These are phyloP conservation scores for Dissoconium aciculare DNA, from an alignment of 2,329 filamentous ascomycete species.

Conservation along the genomic window DNA sequence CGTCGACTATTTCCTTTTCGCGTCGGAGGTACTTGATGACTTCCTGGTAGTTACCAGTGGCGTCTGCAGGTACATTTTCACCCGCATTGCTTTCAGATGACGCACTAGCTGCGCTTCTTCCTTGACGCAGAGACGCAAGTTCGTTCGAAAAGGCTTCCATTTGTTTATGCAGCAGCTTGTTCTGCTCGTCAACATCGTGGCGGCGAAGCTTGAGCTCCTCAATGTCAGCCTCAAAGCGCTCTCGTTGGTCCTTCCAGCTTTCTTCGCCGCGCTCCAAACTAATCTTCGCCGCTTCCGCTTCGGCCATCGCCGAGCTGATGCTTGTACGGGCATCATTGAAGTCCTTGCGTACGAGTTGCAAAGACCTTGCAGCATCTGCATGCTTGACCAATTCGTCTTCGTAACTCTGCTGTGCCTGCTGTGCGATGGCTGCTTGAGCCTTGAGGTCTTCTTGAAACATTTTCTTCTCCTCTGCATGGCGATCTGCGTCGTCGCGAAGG, in stretches of 20 bases:
- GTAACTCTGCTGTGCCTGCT: conserved; percentile 86
- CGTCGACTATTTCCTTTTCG: conserved; percentile 94
- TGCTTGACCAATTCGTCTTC: conserved; percentile 90
- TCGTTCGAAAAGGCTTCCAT: conserved; percentile 65
- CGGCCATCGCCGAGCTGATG: conserved; percentile 56
- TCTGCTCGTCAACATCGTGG: conserved; percentile 76
- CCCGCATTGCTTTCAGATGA: conserved; percentile 8
- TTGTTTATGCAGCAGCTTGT: conserved; percentile 78
- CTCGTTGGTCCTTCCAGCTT: conserved; percentile 73
- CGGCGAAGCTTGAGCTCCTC: conserved; percentile 61
- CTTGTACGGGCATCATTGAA: conserved; percentile 71
- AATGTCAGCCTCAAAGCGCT: conserved; percentile 71
- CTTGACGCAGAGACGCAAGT: conserved; percentile 65
- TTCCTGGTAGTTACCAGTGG: conserved; percentile 66
- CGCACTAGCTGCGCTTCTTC: conserved; percentile 36
- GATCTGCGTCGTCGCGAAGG: conserved; percentile 70
- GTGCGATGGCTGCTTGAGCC: conserved; percentile 82
- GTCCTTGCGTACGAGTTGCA: conserved; percentile 65
- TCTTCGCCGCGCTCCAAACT: conserved; percentile 65
- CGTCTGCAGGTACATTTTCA: conserved; percentile 34
- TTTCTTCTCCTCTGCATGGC: conserved; percentile 62
- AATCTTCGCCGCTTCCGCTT: conserved; percentile 73
- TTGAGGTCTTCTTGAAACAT: conserved; percentile 86
- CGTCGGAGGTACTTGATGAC: conserved; percentile 81
- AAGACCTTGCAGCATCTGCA: conserved; percentile 76